Base-by-base conservation (phyloP, 176 grass and related monocot genomes). In the Areca catechu region DNA sequence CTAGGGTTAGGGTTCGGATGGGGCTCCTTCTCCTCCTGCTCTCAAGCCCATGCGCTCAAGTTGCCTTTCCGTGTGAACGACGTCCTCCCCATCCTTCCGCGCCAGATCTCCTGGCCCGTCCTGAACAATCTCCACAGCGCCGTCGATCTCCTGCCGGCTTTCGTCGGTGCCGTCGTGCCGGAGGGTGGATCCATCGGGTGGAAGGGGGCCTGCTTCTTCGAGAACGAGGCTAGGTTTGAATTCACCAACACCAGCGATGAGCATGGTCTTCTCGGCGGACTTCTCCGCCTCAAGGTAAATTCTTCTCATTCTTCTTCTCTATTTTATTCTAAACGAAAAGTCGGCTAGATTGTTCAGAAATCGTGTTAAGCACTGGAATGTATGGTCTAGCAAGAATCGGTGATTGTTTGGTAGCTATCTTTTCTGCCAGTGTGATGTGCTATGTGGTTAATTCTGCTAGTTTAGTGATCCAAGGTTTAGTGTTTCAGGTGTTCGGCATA, bases 121-220 rank as follows among this genome's bases (percentile, higher is more conserved):
- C 77, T 95, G 86, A 84, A 79, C 74, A 81, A 65, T 5, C 34
- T 95, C 22, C 91, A 95, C 74, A 90, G 86, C 82, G 91, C 91
- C 62, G 80, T 90, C 48, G 91, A 95, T 65, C 77, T 95, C 6
- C 81, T 95, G 18, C 91, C 91, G 47, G 89, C 77, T 56, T 95
- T 67, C 71, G 82, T 95, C 24, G 91, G 82, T 50, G 82, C 91
- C 24, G 67, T 90, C 14, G 50, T 70, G 27, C 86, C 91, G 4
- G 76, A 62, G 16, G 76, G 69, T 22, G 47, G 68, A 16, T 28
- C 65, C 15, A 55, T 82, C 29, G 77, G 49, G 0, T 95, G 91
- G 91, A 68, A 60, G 51, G 91, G 91, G 16, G 30, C 79, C 24
- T 95, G 91, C 80, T 95, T 95, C 75, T 82, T 82, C 15, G 63